Evolutionary conservation across 208 protist genomes (phyloP).

Genomic region (Acanthamoeba sp.): DNA sequence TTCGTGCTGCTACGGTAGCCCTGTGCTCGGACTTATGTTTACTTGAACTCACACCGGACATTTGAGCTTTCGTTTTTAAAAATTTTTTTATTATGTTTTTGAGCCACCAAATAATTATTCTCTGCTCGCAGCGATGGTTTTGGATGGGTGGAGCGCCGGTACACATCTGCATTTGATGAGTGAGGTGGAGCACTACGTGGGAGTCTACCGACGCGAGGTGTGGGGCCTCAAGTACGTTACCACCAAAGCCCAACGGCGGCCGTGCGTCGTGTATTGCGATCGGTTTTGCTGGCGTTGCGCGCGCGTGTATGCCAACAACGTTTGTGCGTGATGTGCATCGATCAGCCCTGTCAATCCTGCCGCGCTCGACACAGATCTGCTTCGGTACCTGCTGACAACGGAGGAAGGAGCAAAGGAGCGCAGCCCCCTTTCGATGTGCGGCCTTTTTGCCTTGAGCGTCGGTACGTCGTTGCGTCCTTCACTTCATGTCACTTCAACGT

Average conservation of each 20-base stretch:
- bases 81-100: too few species aligned
- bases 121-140: background rate
- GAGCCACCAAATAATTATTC: too few species aligned
- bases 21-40: too few species aligned
- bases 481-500: background rate
- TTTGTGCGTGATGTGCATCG: background rate
- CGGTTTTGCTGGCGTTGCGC: too few species aligned
- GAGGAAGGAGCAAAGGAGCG: background rate
- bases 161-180: constrained; percentile 20
- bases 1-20: too few species aligned
- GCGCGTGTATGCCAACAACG: background rate
- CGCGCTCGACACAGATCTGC: background rate
- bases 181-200: constrained; percentile 1
- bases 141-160: background rate
- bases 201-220: background rate
- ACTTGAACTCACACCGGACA: too few species aligned
- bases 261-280: too few species aligned
- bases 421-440: background rate
- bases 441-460: background rate
- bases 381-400: constrained; percentile 2
- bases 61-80: too few species aligned
- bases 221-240: constrained; percentile 29
- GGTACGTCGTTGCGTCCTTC: background rate
- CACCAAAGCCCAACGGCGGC: background rate
- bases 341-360: constrained; percentile 10